phyloP scores from a whole-genome alignment of 139 green algal genomes.

The Choricystis sp. region DNA sequence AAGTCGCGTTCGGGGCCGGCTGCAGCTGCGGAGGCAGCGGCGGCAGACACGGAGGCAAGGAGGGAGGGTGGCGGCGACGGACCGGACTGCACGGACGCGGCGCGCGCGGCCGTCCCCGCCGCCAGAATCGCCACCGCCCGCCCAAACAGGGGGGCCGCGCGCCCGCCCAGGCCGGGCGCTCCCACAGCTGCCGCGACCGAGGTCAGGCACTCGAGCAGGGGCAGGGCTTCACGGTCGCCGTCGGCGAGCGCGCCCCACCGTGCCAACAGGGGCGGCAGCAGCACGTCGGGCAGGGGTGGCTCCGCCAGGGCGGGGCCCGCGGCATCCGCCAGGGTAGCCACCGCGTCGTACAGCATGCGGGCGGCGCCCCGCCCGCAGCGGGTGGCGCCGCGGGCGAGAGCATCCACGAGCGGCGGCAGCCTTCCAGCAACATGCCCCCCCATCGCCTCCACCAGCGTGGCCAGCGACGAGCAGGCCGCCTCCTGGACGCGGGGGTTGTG shows the following conservation, averaged over 20 bases:
- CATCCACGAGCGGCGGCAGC: slow-evolving; percentile 31
- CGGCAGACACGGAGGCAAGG: too few relatives aligned
- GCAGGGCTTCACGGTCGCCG: slow-evolving; percentile 49
- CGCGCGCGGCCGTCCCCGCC: not conserved
- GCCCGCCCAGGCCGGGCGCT: not conserved
- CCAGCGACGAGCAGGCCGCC: slow-evolving; percentile 67
- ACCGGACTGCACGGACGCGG: not conserved
- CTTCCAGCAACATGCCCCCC: not conserved
- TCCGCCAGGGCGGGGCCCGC: slow-evolving; percentile 17
- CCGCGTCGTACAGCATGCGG: slow-evolving; percentile 66
- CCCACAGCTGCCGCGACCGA: slow-evolving; percentile 13
- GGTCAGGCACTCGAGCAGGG: slow-evolving; percentile 75
- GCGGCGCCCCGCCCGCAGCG: slow-evolving; percentile 58
- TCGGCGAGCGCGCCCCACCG: slow-evolving; percentile 17
- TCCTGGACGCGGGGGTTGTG: slow-evolving; percentile 78
- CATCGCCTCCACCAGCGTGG: slow-evolving; percentile 47
- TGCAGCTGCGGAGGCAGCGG: too few relatives aligned
- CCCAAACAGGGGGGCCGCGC: not conserved
- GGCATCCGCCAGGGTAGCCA: slow-evolving; percentile 52
- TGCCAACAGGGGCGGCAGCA: slow-evolving; percentile 1
- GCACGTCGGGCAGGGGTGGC: slow-evolving; percentile 9
- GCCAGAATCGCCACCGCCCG: not conserved
- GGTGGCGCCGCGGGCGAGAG: slow-evolving; percentile 26
- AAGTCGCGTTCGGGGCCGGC: slow-evolving; percentile 26
- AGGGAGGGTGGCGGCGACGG: too few relatives aligned